Conservation (phyloP, 2,329 filamentous ascomycete genomes). For the Hansfordia pulvinata region DNA sequence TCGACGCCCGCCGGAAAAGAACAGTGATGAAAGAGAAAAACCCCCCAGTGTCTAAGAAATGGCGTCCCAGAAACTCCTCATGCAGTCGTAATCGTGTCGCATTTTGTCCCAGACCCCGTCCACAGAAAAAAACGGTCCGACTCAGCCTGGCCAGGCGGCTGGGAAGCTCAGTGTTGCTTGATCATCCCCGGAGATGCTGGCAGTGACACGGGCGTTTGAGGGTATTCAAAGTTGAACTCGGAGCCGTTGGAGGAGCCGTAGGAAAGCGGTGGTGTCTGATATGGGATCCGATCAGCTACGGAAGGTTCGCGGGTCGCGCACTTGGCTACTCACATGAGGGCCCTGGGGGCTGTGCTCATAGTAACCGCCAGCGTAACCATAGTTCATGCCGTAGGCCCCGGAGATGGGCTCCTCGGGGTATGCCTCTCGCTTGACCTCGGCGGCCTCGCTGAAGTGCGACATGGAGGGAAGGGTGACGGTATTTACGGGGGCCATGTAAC, state of each 20-base stretch:
- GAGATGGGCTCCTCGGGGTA: constrained; percentile 46
- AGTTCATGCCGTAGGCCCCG: constrained; percentile 56
- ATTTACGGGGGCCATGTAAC: constrained; percentile 40
- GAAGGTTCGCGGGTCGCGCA: constrained; percentile 26
- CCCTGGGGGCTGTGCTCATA: constrained; percentile 62
- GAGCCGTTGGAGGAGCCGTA: constrained; percentile 53
- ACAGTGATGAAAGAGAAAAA: no score
- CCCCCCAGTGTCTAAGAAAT: no score
- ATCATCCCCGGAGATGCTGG: constrained; percentile 49
- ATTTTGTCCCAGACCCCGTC: no score
- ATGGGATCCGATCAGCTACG: constrained; percentile 34
- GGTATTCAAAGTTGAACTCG: constrained; percentile 49
- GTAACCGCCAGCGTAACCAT: constrained; percentile 52
- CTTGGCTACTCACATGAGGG: constrained; percentile 64
- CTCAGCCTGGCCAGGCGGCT: no score
- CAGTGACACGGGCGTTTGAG: constrained; percentile 61
- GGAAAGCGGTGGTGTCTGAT: constrained; percentile 64
- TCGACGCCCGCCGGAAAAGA: no score
- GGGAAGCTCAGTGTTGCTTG: no score
- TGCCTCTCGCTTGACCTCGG: constrained; percentile 56
- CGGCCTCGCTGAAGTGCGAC: constrained; percentile 47
- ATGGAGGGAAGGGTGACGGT: constrained; percentile 51
- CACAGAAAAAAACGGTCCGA: no score
- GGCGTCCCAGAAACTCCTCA: no score
- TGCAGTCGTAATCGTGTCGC: no score